Conservation (phyloP, 2,329 filamentous ascomycete species). For the Trichoderma sp. region DNA sequence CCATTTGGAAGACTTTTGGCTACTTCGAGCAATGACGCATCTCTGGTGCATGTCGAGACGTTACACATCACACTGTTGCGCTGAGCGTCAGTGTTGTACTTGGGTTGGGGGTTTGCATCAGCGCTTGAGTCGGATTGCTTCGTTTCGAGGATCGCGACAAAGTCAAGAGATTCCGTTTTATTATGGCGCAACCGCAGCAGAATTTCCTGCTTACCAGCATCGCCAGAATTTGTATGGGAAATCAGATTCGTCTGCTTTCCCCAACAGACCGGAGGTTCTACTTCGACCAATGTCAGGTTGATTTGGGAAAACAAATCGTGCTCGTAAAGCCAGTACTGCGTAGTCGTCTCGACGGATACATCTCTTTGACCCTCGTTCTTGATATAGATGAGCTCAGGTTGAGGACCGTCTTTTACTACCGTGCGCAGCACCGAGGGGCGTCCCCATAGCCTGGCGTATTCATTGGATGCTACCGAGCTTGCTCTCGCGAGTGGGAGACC, state of each 20-base stretch:
- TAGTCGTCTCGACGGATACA: neutral
- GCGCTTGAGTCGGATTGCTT: no score
- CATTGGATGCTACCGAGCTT: neutral
- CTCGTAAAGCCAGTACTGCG: neutral
- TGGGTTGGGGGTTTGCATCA: no score
- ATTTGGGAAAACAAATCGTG: neutral
- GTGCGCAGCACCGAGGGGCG: neutral
- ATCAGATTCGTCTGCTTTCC: slow-evolving; percentile 3
- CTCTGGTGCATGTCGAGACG: no score
- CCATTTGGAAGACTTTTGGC: no score
- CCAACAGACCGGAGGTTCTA: slow-evolving; percentile 7
- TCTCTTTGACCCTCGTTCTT: neutral
- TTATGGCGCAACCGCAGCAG: neutral
- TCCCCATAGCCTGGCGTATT: slow-evolving; percentile 7
- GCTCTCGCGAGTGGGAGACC: slow-evolving; percentile 14
- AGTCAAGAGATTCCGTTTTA: neutral
- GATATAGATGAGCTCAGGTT: slow-evolving; percentile 5
- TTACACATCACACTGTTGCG: no score
- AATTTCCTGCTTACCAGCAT: neutral
- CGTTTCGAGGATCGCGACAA: slow-evolving; percentile 10
- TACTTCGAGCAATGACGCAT: no score
- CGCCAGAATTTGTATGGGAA: neutral
- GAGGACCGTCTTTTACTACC: neutral
- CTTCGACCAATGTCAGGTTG: neutral
- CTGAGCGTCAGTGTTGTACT: no score